Evolutionary conservation across 2,329 filamentous ascomycete genomes (phyloP), one percentile per base, ranked within the genome.

Genomic region (Sphaceloma murrayae): DNA sequence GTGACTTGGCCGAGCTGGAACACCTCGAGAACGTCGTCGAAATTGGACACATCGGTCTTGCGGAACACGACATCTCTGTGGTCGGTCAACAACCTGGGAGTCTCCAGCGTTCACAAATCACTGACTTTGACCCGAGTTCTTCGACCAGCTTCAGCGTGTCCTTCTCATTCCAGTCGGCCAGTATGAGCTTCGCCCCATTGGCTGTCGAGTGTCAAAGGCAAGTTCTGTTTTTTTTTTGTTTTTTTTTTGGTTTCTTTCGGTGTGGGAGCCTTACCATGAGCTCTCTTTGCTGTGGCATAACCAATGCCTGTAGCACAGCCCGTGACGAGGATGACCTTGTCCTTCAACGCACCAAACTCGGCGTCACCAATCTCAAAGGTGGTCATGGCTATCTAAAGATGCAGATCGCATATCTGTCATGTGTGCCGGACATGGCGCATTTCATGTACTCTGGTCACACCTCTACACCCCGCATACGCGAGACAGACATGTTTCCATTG

Each of bases 1-100:
- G 56, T 60, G 4, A 63, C 54, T 30, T 64, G 61, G 0, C 69
- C 67, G 2, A 60, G 49, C 18, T 68, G 62, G 52, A 73, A 73
- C 4, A 73, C 56, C 5, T 57, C 56, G 27, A 71, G 54, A 17
- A 68, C 62, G 10, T 66, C 62, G 14, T 60, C 51, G 50, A 72
- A 71, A 31, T 62, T 54, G 9, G 62, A 62, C 7, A 72, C 67
- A 53, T 74, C 67, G 11, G 36, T 42, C 22, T 26, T 26, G 13
- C n/a, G 9, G 11, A 26, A 42, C 5, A 42, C 24, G 7, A 29
- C 34, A 8, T n/a, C 9, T 38, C 34, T 38, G 18, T n/a, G 18
- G 11, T 38, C 18, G 8, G 8, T 17, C 8, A 18, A 7, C 8
- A 18, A 38, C 21, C 11, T 8, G 10, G 17, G 13, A 38, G 13